Percentiles rank a stretch among this genome's conserved stretches.
Conservation (phyloP, 352 stramenopile genomes). For the Saprolegnia parasitica region DNA sequence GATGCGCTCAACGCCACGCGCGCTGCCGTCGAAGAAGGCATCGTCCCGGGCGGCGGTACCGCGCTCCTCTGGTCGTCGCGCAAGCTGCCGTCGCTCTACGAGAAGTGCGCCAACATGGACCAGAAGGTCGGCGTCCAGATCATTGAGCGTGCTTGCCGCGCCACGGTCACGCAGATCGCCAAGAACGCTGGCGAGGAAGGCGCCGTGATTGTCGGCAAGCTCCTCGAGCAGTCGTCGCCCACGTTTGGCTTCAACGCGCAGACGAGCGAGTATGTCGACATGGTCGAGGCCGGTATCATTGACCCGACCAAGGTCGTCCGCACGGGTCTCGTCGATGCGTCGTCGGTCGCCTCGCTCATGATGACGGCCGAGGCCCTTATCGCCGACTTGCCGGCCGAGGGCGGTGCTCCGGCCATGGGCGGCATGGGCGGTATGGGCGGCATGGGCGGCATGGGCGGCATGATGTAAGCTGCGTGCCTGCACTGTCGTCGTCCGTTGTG, state of each 20-base stretch:
- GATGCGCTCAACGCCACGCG: slow-evolving; percentile 99
- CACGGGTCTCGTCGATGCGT: slow-evolving; percentile 97
- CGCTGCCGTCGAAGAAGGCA: slow-evolving; percentile 98
- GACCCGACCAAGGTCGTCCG: slow-evolving; percentile 98
- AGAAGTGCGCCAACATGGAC: slow-evolving; percentile 93
- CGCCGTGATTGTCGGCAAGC: slow-evolving; percentile 97
- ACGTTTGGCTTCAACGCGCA: slow-evolving; percentile 97
- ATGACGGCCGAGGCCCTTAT: slow-evolving; percentile 99
- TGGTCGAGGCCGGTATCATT: slow-evolving; percentile 98
- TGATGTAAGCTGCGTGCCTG: slow-evolving; percentile 54
- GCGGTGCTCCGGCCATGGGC: slow-evolving; percentile 37
- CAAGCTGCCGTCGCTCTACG: slow-evolving; percentile 84
- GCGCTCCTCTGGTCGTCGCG: slow-evolving; percentile 96
- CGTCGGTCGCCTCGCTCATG: slow-evolving; percentile 97
- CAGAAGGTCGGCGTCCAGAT: slow-evolving; percentile 98
- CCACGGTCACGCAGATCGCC: slow-evolving; percentile 95
- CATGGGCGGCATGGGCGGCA: slow-evolving; percentile 59
- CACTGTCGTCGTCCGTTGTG: too few relatives aligned
- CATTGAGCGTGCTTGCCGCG: slow-evolving; percentile 91
- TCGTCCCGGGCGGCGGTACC: slow-evolving; percentile 97
- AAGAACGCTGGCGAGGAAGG: slow-evolving; percentile 98
- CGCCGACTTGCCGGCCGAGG: slow-evolving; percentile 91
- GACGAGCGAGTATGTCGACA: slow-evolving; percentile 96
- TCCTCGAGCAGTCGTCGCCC: slow-evolving; percentile 93
- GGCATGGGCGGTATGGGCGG: slow-evolving; percentile 77